Evolutionary conservation across 495 filamentous ascomycete species (phyloP).

Genomic region (Gamarada debralockiae): DNA sequence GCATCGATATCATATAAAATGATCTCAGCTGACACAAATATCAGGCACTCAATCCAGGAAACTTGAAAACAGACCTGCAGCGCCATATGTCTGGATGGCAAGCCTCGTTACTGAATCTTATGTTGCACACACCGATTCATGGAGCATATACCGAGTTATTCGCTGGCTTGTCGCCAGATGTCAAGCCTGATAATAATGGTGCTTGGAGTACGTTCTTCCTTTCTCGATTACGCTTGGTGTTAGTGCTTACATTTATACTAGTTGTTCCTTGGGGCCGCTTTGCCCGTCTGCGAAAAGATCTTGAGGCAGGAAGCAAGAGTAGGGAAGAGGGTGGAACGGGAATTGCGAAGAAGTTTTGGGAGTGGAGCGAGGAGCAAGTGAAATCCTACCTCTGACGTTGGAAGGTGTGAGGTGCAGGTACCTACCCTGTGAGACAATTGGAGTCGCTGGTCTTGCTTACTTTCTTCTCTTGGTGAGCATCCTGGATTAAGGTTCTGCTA

Average conservation of each 20-base stretch:
- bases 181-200: constrained; percentile 29
- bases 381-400: constrained; percentile 10
- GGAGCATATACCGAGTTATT: constrained; percentile 44
- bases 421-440: too few species aligned
- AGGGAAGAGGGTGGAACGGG: constrained; percentile 37
- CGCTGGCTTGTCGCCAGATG: constrained; percentile 36
- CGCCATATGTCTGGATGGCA: constrained; percentile 26
- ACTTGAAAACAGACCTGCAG: constrained; percentile 39
- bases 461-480: too few species aligned
- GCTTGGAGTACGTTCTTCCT: constrained; percentile 15
- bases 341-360: constrained; percentile 33
- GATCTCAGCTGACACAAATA: too few species aligned
- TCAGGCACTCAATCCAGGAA: constrained; percentile 39
- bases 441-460: too few species aligned
- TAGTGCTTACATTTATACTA: constrained; percentile 10
- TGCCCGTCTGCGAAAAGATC: constrained; percentile 31
- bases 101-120: constrained; percentile 6
- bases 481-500: too few species aligned
- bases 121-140: constrained; percentile 29
- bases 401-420: too few species aligned
- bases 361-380: constrained; percentile 38
- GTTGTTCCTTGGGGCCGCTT: constrained; percentile 39
- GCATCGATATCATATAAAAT: too few species aligned
- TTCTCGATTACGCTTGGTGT: neutral
- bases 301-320: constrained; percentile 25